phyloP scores from a whole-genome alignment of 257 asterid genomes.

The Gynochthodes officinalis region DNA sequence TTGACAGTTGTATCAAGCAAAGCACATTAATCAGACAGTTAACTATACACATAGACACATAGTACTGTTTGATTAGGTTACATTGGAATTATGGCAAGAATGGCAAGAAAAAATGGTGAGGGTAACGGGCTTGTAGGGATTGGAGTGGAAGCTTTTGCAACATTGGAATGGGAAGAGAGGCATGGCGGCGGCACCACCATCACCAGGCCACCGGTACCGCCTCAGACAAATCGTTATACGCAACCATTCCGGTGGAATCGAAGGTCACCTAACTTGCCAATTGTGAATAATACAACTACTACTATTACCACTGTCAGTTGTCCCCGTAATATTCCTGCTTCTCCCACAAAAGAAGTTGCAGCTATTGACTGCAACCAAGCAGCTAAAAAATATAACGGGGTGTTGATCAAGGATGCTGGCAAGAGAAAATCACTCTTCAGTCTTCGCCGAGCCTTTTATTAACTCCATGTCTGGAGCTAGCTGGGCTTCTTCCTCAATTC shows the following conservation, averaged over 20 bases:
- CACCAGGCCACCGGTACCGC: neutral
- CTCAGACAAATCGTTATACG: neutral
- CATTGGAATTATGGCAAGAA: neutral
- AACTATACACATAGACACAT: no score
- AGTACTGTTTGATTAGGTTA: neutral
- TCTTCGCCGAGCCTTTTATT: neutral
- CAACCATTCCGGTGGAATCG: neutral
- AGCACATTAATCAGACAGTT: neutral
- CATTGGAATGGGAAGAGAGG: conserved; percentile 1
- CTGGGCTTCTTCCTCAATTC: no score
- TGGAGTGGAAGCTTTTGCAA: conserved; percentile 9
- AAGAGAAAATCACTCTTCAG: conserved; percentile 16
- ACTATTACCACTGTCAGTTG: no score
- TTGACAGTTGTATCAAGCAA: neutral
- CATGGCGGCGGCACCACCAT: neutral
- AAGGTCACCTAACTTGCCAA: no score
- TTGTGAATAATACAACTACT: no score
- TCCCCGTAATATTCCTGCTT: no score
- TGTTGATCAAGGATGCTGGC: conserved; percentile 3
- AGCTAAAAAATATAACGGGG: conserved; percentile 19
- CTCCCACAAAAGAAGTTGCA: neutral
- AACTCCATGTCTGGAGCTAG: no score
- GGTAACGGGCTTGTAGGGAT: neutral
- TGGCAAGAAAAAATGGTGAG: neutral
- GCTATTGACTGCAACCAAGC: conserved; percentile 19